A percentile compares a stretch with the other conserved stretches of the same genome.
phyloP scores from a whole-genome alignment of 2,329 filamentous ascomycete genomes.

The Furcasterigmium furcatum region DNA sequence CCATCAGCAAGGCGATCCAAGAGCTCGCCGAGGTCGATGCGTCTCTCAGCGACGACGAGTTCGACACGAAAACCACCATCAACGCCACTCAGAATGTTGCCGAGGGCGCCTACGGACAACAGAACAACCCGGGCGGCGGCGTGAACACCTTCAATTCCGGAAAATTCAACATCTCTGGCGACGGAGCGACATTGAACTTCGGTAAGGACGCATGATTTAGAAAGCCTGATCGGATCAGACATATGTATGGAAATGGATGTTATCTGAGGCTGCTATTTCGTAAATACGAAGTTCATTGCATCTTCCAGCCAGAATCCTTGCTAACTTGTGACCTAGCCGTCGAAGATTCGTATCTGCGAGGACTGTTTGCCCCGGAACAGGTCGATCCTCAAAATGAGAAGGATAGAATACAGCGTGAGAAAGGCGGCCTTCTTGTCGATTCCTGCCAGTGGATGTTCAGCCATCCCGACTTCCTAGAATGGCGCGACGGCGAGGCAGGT shows the following conservation, averaged over 20 bases:
- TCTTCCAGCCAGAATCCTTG: not conserved
- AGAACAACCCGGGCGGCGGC: not conserved
- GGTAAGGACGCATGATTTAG: not conserved
- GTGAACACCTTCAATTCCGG: not conserved
- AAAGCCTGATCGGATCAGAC: too few relatives aligned
- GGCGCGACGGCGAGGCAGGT: conserved; percentile 14
- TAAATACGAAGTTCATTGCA: too few relatives aligned
- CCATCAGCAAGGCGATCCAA: not conserved
- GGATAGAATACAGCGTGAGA: conserved; percentile 14
- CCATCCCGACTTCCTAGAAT: conserved; percentile 20
- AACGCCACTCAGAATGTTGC: not conserved
- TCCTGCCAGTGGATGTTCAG: conserved; percentile 29
- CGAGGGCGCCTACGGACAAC: not conserved
- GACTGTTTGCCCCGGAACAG: conserved; percentile 9
- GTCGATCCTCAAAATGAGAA: not conserved
- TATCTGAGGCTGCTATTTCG: too few relatives aligned
- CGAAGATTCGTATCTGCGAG: not conserved
- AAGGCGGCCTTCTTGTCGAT: conserved; percentile 19
- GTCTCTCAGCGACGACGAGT: not conserved
- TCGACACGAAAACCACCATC: not conserved
- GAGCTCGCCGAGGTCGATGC: not conserved
- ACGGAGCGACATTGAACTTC: not conserved
- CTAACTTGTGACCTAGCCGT: not conserved
- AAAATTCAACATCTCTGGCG: not conserved
- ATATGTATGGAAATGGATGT: too few relatives aligned